A percentile compares a stretch with the other conserved stretches of the same genome.
Conservation (phyloP, 2,329 filamentous ascomycete species). For the Talaromyces rugulosus region DNA sequence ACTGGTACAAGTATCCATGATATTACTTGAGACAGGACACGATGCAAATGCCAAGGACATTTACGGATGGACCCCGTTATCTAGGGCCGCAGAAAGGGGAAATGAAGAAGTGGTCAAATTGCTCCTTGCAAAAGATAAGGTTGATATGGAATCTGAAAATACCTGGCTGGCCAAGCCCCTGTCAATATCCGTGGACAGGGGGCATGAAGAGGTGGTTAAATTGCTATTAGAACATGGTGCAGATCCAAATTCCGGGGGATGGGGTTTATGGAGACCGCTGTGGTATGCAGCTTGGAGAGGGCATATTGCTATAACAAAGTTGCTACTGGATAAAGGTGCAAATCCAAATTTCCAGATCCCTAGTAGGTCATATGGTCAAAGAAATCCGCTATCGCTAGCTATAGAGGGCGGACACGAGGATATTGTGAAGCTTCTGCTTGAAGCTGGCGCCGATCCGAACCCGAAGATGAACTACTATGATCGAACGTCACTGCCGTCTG, state of each 20-base stretch:
- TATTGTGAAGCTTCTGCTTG: slow-evolving; percentile 8
- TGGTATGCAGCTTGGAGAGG: background rate
- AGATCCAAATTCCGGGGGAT: background rate
- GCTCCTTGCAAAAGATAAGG: background rate
- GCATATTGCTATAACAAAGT: background rate
- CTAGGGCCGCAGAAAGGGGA: background rate
- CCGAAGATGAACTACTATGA: background rate
- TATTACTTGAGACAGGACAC: background rate
- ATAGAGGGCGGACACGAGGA: slow-evolving; percentile 6
- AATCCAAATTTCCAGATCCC: background rate
- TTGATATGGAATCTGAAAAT: background rate
- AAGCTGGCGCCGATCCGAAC: background rate
- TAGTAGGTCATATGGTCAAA: no score
- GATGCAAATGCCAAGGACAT: background rate
- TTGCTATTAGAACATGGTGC: background rate
- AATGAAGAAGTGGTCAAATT: background rate
- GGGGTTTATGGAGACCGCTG: background rate
- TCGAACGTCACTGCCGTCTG: slow-evolving; percentile 16
- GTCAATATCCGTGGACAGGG: background rate
- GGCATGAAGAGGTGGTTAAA: background rate
- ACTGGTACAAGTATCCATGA: background rate
- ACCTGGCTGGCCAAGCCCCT: background rate
- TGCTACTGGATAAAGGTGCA: background rate
- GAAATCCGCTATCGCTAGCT: slow-evolving; percentile 11
- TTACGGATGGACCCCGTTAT: background rate